Evolutionary conservation across 2,329 filamentous ascomycete species (phyloP).

Genomic region (Aspergillus eucalypticola): DNA sequence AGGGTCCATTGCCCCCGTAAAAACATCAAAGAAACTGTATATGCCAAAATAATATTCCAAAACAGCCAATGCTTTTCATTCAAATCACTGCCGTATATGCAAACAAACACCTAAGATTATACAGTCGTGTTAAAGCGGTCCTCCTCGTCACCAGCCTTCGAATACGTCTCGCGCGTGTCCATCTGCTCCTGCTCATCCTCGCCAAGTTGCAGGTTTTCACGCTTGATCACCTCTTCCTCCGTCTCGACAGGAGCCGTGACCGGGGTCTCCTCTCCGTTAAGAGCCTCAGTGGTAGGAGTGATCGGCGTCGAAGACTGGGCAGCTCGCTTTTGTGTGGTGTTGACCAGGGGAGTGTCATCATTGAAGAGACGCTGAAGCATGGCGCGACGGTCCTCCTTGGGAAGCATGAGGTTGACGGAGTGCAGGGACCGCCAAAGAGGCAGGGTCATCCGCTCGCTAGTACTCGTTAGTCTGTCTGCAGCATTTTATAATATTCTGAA

Average conservation of each 20-base stretch:
- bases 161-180: constrained; percentile 46
- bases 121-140: constrained; percentile 52
- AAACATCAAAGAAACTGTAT: neutral
- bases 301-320: constrained; percentile 20
- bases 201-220: constrained; percentile 41
- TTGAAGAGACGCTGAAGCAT: constrained; percentile 92
- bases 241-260: constrained; percentile 24
- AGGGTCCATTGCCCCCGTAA: no score
- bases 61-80: constrained; percentile 7
- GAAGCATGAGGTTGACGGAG: constrained; percentile 93
- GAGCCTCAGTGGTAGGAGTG: constrained; percentile 13
- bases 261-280: constrained; percentile 12
- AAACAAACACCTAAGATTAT: constrained; percentile 27
- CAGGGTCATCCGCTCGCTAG: constrained; percentile 76
- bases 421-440: constrained; percentile 93
- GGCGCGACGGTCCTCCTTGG: constrained; percentile 91
- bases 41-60: neutral
- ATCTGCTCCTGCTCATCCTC: constrained; percentile 45
- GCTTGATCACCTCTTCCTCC: constrained; percentile 40
- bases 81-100: constrained; percentile 9
- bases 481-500: neutral
- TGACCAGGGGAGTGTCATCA: constrained; percentile 80
- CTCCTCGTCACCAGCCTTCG: constrained; percentile 47
- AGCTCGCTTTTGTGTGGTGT: constrained; percentile 46
- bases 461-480: constrained; percentile 21